Conservation (phyloP, 2,329 filamentous ascomycete genomes). For the Phaeophleospora eucalypticola region DNA sequence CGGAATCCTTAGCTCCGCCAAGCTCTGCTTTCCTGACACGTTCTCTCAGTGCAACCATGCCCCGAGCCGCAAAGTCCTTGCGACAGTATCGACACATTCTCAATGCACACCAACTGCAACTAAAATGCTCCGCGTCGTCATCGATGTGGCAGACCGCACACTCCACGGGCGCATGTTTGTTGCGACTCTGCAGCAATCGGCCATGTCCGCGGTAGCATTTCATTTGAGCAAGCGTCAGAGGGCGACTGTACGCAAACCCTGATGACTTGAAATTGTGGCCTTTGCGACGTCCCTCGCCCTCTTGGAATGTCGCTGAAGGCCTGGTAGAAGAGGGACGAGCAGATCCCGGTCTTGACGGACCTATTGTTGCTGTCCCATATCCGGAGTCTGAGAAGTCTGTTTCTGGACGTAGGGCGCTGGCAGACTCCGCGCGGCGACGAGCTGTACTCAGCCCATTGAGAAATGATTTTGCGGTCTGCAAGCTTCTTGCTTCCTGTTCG, state of each 20-base stretch:
- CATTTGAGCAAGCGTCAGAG: constrained; percentile 27
- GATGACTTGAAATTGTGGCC: constrained; percentile 32
- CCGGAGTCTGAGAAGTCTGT: constrained; percentile 11
- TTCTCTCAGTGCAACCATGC: constrained; percentile 21
- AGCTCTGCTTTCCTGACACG: constrained; percentile 10
- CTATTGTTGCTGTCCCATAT: constrained; percentile 6
- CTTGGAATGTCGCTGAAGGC: constrained; percentile 10
- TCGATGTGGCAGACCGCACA: constrained; percentile 34
- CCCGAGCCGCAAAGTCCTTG: constrained; percentile 19
- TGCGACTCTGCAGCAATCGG: constrained; percentile 26
- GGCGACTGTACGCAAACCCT: constrained; percentile 30
- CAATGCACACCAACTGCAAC: constrained; percentile 29
- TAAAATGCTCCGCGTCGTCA: constrained; percentile 29
- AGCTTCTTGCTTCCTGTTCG: constrained; percentile 30
- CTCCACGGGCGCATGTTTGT: constrained; percentile 32
- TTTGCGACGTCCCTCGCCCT: constrained; percentile 22
- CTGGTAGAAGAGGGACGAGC: constrained; percentile 16
- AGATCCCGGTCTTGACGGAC: constrained; percentile 14
- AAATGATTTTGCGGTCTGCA: constrained; percentile 32
- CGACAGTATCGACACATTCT: constrained; percentile 29
- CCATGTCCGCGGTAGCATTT: constrained; percentile 29
- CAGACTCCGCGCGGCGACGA: constrained; percentile 29
- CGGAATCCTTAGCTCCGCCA: constrained; percentile 8
- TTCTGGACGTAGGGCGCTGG: constrained; percentile 14
- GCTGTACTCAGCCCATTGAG: constrained; percentile 32